Base-by-base conservation (phyloP, 2,329 filamentous ascomycete genomes). In the Fusarium ambrosium region DNA sequence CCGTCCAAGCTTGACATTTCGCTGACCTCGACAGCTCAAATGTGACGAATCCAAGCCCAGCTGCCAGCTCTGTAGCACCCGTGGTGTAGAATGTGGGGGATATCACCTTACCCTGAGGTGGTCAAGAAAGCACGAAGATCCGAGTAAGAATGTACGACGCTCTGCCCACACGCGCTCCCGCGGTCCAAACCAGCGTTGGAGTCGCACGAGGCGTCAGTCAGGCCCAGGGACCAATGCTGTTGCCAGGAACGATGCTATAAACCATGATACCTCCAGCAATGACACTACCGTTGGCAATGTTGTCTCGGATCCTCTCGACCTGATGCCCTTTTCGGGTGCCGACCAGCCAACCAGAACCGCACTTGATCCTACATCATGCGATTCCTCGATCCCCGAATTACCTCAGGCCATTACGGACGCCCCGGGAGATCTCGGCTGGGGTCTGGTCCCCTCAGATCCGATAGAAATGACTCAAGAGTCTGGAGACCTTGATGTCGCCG, bases 1-100 rank as follows among this genome's bases (percentile, higher is more conserved):
- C 10, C 14, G n/a, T 20, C 3, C 5, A 16, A 22, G 24, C 16
- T 16, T 11, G 43, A 16, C 4, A 20, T 16, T 7, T 27, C 16
- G 60, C 70, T 73, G 39, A 73, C 43, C 2, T 13, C 0, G 6
- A 3, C 29, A 79, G 78, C 66, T 77, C 8, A 79, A 79, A 78
- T 79, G 78, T 27, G 78, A 79, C 27, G 78, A 79, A 43, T 56
- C 70, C 6, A 71, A 72, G 7, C 78, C 78, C 1, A 64, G 48
- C 10, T 79, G 78, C 8, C 70, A 71, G 1, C 68, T 73, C 10
- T 79, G 78, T 22, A 68, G 72, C 6, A 58, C 70, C 10, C 72
- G 73, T 34, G 78, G 77, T 2, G 65, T 77, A 11, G 27, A 62
- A 6, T 79, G 78, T 14, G 71, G 65, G 3, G 78, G 78, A 2